Evolutionary conservation across 179 eudicot species (phyloP).

Genomic region (Camellia oleifera): DNA sequence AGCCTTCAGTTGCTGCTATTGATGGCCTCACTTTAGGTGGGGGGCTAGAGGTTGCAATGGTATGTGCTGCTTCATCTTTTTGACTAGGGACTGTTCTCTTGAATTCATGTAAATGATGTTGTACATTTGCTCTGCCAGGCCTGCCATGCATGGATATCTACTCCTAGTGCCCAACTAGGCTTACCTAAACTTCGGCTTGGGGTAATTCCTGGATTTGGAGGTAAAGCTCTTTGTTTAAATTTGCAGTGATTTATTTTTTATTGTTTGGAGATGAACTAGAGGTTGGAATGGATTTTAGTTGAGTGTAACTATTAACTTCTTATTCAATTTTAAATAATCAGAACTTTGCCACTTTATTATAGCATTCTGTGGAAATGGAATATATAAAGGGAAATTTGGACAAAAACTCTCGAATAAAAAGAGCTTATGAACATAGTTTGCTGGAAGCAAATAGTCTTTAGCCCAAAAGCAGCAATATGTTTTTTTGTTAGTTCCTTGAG

Average conservation of each 20-base stretch:
- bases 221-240: constrained; percentile 31
- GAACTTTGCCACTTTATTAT: not conserved
- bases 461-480: too few relatives aligned
- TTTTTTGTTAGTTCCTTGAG: not conserved
- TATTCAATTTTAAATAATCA: not conserved
- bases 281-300: not conserved
- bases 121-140: constrained; percentile 35
- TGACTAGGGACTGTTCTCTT: not conserved
- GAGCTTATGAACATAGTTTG: not conserved
- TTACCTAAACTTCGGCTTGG: constrained; percentile 96
- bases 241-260: not conserved
- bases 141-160: constrained; percentile 89
- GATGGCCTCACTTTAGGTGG: constrained; percentile 97
- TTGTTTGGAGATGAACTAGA: not conserved
- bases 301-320: not conserved
- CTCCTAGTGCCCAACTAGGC: constrained; percentile 83
- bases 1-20: constrained; percentile 94
- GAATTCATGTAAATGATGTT: not conserved
- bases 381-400: too few relatives aligned
- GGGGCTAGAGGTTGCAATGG: constrained; percentile 98
- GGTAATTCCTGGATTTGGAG: constrained; percentile 94
- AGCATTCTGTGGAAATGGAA: not conserved
- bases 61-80: constrained; percentile 27
- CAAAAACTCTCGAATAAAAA: too few relatives aligned
- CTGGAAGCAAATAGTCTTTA: not conserved